phyloP scores from a whole-genome alignment of 2,329 filamentous ascomycete genomes.

The Epichloe glyceriae region DNA sequence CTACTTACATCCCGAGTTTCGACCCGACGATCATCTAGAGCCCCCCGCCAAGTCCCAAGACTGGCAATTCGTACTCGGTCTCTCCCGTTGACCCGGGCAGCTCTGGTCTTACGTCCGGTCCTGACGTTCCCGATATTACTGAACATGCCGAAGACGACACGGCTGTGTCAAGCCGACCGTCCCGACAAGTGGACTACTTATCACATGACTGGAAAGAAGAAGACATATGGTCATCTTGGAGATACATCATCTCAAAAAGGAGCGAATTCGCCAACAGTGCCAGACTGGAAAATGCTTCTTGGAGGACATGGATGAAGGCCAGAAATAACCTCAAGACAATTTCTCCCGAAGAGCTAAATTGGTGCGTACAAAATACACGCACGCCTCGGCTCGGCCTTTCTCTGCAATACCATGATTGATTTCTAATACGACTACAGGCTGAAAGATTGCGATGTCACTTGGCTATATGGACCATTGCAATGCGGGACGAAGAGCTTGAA shows the following conservation, averaged over 20 bases:
- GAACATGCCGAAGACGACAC: constrained; percentile 68
- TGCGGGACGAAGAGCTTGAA: constrained; percentile 48
- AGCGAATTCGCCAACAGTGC: constrained; percentile 69
- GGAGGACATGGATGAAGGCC: constrained; percentile 91
- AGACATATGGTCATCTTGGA: constrained; percentile 96
- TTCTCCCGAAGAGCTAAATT: constrained; percentile 84
- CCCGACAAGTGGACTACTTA: constrained; percentile 87
- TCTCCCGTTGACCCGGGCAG: constrained; percentile 41
- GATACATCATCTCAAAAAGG: constrained; percentile 73
- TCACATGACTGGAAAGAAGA: constrained; percentile 90
- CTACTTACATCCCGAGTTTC: constrained; percentile 22
- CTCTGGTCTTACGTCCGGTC: constrained; percentile 38
- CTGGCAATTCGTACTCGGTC: constrained; percentile 35
- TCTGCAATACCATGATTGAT: background rate
- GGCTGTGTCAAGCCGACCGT: constrained; percentile 59
- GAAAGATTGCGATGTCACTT: constrained; percentile 94
- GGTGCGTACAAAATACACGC: constrained; percentile 41
- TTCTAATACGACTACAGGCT: constrained; percentile 48
- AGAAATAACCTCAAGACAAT: constrained; percentile 81
- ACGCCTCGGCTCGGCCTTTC: background rate
- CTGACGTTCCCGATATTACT: constrained; percentile 41
- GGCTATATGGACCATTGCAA: constrained; percentile 90
- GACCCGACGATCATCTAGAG: constrained; percentile 29
- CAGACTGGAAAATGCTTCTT: constrained; percentile 87
- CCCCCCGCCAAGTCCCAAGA: constrained; percentile 37